phyloP scores from a whole-genome alignment of 495 filamentous ascomycete genomes.

The Trypethelium eluteriae region DNA sequence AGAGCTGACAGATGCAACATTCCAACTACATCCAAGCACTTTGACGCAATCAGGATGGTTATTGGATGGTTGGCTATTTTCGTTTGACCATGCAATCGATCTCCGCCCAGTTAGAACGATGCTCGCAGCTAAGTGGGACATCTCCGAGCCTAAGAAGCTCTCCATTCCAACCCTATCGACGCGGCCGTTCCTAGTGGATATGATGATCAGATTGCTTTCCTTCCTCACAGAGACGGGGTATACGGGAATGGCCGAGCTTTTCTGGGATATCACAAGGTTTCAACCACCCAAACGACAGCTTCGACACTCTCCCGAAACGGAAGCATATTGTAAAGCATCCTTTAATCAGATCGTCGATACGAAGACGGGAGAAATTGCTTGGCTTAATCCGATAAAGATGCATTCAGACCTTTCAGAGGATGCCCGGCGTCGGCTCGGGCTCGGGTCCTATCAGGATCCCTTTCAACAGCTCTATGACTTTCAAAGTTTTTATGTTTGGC shows the following conservation, averaged over 20 bases:
- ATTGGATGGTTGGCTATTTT: not conserved
- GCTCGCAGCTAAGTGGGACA: not conserved
- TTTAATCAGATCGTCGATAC: not conserved
- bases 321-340: not conserved
- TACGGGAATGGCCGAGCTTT: not conserved
- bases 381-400: not conserved
- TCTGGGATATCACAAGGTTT: not conserved
- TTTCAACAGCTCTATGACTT: not conserved
- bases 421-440: not conserved
- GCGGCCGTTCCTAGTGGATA: not conserved
- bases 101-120: not conserved
- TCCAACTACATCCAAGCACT: not conserved
- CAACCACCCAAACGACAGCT: slow-evolving; percentile 2
- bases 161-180: not conserved
- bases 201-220: not conserved
- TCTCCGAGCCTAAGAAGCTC: not conserved
- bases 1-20: not conserved
- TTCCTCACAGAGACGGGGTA: not conserved
- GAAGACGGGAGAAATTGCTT: not conserved
- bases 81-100: not conserved
- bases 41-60: slow-evolving; percentile 2
- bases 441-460: not conserved
- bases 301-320: not conserved
- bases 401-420: not conserved
- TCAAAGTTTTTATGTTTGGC: not conserved